Evolutionary conservation across 2,329 filamentous ascomycete genomes (phyloP), one percentile per base, ranked within the genome.

Genomic region (Thielaviopsis musarum): DNA sequence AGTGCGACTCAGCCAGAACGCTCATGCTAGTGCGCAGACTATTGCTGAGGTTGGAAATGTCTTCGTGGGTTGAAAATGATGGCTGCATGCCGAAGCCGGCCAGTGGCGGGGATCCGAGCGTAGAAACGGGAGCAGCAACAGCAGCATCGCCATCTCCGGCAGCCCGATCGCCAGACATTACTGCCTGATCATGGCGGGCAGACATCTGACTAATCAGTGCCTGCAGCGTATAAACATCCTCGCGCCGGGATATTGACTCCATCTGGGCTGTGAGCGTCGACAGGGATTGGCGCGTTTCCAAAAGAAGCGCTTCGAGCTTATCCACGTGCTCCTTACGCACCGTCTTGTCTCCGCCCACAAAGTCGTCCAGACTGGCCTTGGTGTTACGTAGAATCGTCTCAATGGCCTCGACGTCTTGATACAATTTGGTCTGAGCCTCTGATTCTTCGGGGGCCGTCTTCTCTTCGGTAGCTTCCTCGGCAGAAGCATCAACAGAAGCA

Each of bases 361-460:
- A 70, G 61, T 95, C 90, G 61, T 96, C 91, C 10, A 97, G 75
- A 54, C 87, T 87, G 5, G 85, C 83, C 69, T 96, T 96, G 34
- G 90, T 91, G 68, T 95, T 95, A 51, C 86, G 83, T 13, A 97
- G 77, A 55, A 97, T 83, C 0, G 87, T 94, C 70, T 96, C 91
- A 61, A 97, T 91, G 12, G 89, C 89, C 62, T 91, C 83, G 0
- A 91, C 88, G 38, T 45, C 38, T 4, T 15, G 15, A 7, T 45
- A 45, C 38, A 45, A 13, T 10, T 45, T 45, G 12, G 12, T 45
- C 38, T 45, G 38, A n/a, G 38, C 17, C 38, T 45, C 38, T 2
- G 38, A 45, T 45, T 45, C 38, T 45, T 17, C 15, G 3, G 10
- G 7, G 13, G 13, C 38, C 3, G 10, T 12, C 34, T 41, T 41